These are phyloP conservation scores for Dioscorea zingiberensis DNA, from an alignment of 106 monocot species.

Conservation along the genomic window DNA sequence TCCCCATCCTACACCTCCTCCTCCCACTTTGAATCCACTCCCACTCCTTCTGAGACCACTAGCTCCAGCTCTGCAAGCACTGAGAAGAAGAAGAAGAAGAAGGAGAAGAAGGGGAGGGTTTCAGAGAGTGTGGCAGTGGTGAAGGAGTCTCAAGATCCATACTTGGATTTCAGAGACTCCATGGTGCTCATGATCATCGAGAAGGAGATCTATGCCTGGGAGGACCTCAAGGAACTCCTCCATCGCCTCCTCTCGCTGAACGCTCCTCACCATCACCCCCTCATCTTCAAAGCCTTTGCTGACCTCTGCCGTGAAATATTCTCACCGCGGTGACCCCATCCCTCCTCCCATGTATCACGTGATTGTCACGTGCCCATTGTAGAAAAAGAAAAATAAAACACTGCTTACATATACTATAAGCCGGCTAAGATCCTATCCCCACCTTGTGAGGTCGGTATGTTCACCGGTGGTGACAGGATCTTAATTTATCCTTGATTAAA, in stretches of 20 bases:
- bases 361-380: too few relatives aligned
- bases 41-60: not conserved
- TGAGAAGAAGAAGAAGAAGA: too few relatives aligned
- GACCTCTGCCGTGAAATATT: constrained; percentile 35
- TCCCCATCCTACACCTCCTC: constrained; percentile 21
- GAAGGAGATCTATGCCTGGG: constrained; percentile 68
- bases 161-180: constrained; percentile 51
- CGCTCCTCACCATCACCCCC: constrained; percentile 57
- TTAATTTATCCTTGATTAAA: too few relatives aligned
- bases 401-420: too few relatives aligned
- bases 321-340: too few relatives aligned
- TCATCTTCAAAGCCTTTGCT: constrained; percentile 70
- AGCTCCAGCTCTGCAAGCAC: too few relatives aligned
- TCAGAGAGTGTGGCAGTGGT: constrained; percentile 50
- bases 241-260: constrained; percentile 55
- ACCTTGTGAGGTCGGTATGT: too few relatives aligned
- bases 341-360: too few relatives aligned
- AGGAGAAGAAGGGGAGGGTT: constrained; percentile 1
- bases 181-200: constrained; percentile 74
- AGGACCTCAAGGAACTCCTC: constrained; percentile 55
- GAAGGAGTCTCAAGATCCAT: constrained; percentile 60
- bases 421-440: too few relatives aligned
- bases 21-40: constrained; percentile 2
- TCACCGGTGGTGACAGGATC: too few relatives aligned
- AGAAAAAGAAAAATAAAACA: too few relatives aligned